Percentiles rank a stretch among this genome's conserved stretches.
Evolutionary conservation across 1,284 basidiomycete genomes (phyloP).

Genomic region (Acaromyces ingoldii): DNA sequence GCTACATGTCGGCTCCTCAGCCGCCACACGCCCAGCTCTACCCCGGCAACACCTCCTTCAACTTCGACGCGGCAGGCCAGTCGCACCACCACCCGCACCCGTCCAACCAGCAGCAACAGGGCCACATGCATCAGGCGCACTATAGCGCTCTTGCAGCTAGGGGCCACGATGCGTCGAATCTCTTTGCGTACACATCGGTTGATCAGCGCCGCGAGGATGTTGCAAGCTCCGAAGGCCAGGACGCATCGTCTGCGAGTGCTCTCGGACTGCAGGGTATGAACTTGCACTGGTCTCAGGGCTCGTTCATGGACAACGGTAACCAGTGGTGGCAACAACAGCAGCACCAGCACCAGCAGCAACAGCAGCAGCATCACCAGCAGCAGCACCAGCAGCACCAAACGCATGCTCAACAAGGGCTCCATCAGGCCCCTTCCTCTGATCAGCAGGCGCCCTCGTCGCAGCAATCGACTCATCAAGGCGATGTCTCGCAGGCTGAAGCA

Average conservation of each 20-base stretch:
- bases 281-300: not conserved
- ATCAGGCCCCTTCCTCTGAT: not conserved
- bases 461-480: not conserved
- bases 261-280: constrained; percentile 3
- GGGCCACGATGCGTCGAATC: not conserved
- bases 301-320: not conserved
- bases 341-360: not conserved
- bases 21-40: constrained; percentile 5
- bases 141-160: not conserved
- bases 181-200: not conserved
- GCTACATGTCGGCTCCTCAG: constrained; percentile 10
- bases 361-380: not conserved
- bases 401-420: not conserved
- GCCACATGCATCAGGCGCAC: not conserved
- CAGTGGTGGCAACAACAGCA: constrained; percentile 2
- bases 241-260: not conserved
- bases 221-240: not conserved
- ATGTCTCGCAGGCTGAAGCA: not conserved
- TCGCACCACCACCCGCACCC: not conserved
- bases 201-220: not conserved
- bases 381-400: not conserved
- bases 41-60: constrained; percentile 4
- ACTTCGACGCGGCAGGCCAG: not conserved
- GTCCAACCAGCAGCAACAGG: not conserved
- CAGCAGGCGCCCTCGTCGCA: not conserved